Base-by-base conservation (phyloP, 1,139 yeast species). In the Kurtzmaniella quercitrusa region DNA sequence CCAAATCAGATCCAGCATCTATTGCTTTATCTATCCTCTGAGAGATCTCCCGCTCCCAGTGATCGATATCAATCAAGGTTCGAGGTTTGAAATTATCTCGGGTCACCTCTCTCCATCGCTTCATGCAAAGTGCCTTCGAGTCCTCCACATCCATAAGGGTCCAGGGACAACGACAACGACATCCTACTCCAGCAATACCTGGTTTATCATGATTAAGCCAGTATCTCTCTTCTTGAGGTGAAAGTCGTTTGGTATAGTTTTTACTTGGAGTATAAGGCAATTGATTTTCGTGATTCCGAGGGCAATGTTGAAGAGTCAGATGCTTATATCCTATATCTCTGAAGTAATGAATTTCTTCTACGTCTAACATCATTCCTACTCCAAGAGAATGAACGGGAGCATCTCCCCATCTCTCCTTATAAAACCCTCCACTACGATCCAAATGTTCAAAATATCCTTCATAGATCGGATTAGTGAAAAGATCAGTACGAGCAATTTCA, bases 401-500 rank as follows among this genome's bases (percentile, higher is more conserved):
- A 69, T 90, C 97, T 1, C 97, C 97, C 96, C 96, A 90, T 56
- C 96, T 67, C 59, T 90, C 96, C 43, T 75, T 75, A 73, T 81
- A 88, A 57, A 90, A 90, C 0, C 97, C 97, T 9, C 91, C 89
- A 11, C 82, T 71, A 11, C 62, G 45, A 46, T 90, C 96, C 43
- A 90, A 63, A 50, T 72, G 79, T 33, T 81, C 64, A 59, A 85
- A 87, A 57, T 83, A 89, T 18, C 72, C 70, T 46, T 79, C 71
- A 60, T 90, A 90, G 21, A 71, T 61, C 11, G 77, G 73, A 18
- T 86, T 79, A 33, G 75, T 72, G 70, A 89, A 90, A 15, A 89
- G 61, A 53, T 82, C 89, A 2, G 88, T 76, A 43, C 87, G 66
- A 2, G 96, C 96, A 54, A 90, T 90, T 60, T 90, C 97, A 58